Conservation (phyloP, 2,329 filamentous ascomycete genomes). For the Fusarium chaquense region DNA sequence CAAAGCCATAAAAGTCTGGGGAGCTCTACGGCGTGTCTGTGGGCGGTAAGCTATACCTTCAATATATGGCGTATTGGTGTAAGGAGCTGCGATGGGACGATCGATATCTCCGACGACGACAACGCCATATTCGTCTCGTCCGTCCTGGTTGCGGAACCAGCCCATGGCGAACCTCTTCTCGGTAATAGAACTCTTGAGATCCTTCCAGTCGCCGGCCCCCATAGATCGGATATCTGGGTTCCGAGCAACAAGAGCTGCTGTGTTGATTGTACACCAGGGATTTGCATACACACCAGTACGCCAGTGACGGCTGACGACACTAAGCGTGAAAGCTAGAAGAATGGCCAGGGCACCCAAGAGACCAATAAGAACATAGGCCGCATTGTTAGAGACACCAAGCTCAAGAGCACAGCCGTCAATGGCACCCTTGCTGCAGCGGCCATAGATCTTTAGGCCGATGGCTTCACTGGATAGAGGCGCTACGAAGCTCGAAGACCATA, state of each 20-base stretch:
- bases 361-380: conserved; percentile 31
- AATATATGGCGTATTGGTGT: conserved; percentile 23
- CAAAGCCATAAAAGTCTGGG: conserved; percentile 53
- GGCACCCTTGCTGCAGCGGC: conserved; percentile 27
- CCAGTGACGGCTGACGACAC: conserved; percentile 36
- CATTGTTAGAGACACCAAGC: conserved; percentile 32
- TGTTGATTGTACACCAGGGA: conserved; percentile 37
- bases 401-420: conserved; percentile 40
- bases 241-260: conserved; percentile 36
- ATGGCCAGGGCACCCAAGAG: conserved; percentile 20
- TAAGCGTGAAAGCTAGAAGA: conserved; percentile 19
- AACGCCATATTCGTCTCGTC: conserved; percentile 36
- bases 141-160: conserved; percentile 21
- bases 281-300: conserved; percentile 42
- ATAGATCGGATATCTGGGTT: conserved; percentile 37
- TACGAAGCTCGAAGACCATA: conserved; percentile 25
- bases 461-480: conserved; percentile 41
- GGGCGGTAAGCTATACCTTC: conserved; percentile 20
- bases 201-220: conserved; percentile 28
- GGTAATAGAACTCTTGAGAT: conserved; percentile 20
- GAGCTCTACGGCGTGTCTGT: conserved; percentile 19
- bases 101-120: conserved; percentile 15
- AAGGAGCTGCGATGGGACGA: conserved; percentile 3
- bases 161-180: conserved; percentile 37
- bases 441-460: conserved; percentile 42